phyloP scores from a whole-genome alignment of 2,329 filamentous ascomycete species.

The Ophiocordyceps camponoti-leonardi region DNA sequence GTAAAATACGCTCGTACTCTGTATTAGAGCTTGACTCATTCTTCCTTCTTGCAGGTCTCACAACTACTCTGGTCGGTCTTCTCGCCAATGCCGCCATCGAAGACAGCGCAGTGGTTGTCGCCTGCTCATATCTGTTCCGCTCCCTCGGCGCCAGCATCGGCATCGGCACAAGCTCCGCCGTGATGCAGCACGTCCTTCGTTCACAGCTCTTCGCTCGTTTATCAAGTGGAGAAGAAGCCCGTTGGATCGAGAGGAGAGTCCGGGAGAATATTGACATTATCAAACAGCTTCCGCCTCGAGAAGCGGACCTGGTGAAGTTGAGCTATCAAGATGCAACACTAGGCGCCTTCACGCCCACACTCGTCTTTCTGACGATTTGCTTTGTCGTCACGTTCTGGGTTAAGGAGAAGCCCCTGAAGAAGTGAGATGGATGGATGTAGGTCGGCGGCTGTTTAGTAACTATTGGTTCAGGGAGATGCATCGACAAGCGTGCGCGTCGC shows the following conservation, averaged over 20 bases:
- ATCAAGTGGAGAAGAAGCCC: slow-evolving; percentile 37
- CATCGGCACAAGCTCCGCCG: slow-evolving; percentile 51
- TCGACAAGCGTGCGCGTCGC: not conserved
- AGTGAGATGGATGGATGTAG: slow-evolving; percentile 4
- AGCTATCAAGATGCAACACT: slow-evolving; percentile 42
- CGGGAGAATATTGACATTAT: slow-evolving; percentile 56
- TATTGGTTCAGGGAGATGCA: not conserved
- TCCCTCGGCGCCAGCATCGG: slow-evolving; percentile 34
- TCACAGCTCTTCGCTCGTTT: slow-evolving; percentile 35
- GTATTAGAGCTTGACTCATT: not conserved
- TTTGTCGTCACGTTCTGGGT: slow-evolving; percentile 31
- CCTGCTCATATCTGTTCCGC: not conserved
- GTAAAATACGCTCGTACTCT: no score
- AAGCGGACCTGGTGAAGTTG: slow-evolving; percentile 40
- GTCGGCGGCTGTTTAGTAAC: not conserved
- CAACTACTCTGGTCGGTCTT: slow-evolving; percentile 53
- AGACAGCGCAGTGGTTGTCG: slow-evolving; percentile 60
- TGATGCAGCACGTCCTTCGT: slow-evolving; percentile 53
- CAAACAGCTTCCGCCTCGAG: slow-evolving; percentile 40
- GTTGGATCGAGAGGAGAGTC: slow-evolving; percentile 50
- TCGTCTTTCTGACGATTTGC: slow-evolving; percentile 17
- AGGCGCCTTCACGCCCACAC: slow-evolving; percentile 21
- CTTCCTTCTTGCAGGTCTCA: slow-evolving; percentile 35
- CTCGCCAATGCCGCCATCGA: slow-evolving; percentile 50
- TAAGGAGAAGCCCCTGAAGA: slow-evolving; percentile 35